A percentile compares a stretch with the other conserved stretches of the same genome.
Evolutionary conservation across 441 rosid genomes (phyloP).

Genomic region (Brassica hybrid): DNA sequence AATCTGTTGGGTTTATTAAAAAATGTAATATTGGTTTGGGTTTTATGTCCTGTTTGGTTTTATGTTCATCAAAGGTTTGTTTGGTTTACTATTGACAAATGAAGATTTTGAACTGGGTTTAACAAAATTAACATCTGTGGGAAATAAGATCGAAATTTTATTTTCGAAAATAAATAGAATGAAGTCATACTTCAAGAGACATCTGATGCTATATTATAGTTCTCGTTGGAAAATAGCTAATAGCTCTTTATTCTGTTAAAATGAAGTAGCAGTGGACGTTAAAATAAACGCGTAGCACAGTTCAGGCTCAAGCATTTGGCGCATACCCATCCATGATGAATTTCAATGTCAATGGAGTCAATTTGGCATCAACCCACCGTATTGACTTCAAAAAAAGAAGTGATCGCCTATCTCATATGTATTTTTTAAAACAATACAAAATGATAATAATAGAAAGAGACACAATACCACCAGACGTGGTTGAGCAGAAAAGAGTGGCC

Average conservation of each 20-base stretch:
- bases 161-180: no score
- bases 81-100: not conserved
- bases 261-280: conserved; percentile 25
- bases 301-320: conserved; percentile 13
- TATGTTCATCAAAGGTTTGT: not conserved
- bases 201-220: no score
- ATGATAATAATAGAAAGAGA: conserved; percentile 13
- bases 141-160: not conserved
- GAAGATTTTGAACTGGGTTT: not conserved
- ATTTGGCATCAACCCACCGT: conserved; percentile 33
- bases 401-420: not conserved
- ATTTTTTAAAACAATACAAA: not conserved
- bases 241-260: not conserved
- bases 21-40: not conserved
- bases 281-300: conserved; percentile 30
- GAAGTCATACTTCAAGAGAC: not conserved
- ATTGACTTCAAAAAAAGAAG: not conserved
- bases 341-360: not conserved
- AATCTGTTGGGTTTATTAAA: not conserved
- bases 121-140: not conserved
- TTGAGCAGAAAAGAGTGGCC: conserved; percentile 4
- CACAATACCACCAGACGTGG: conserved; percentile 31
- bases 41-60: no score
- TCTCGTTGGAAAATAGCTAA: no score
- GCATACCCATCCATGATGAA: conserved; percentile 23